These are phyloP conservation scores for Colletotrichum filicis DNA, from an alignment of 2,329 filamentous ascomycete genomes.

Conservation along the genomic window DNA sequence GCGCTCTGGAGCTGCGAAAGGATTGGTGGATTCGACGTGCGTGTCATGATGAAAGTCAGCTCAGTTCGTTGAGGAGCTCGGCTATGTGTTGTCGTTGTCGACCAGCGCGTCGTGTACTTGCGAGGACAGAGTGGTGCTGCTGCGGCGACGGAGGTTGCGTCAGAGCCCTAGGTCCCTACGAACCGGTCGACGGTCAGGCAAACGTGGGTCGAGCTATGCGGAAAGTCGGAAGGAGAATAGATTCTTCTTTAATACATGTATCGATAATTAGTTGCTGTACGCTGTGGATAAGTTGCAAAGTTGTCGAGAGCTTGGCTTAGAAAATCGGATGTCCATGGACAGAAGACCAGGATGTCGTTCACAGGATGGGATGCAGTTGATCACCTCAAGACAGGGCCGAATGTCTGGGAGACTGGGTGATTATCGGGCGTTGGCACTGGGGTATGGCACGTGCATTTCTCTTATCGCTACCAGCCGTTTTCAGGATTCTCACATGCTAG, in stretches of 20 bases:
- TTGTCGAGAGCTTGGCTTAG: not conserved
- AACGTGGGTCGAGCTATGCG: conserved; percentile 16
- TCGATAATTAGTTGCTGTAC: not conserved
- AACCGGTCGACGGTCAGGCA: conserved; percentile 26
- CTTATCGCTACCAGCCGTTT: conserved; percentile 23
- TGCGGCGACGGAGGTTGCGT: conserved; percentile 29
- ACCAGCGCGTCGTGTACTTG: conserved; percentile 25
- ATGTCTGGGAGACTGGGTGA: not conserved
- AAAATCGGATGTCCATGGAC: not conserved
- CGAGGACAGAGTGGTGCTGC: conserved; percentile 19
- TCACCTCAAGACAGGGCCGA: not conserved
- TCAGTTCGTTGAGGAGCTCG: conserved; percentile 5
- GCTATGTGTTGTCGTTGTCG: conserved; percentile 21
- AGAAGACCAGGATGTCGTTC: conserved; percentile 8
- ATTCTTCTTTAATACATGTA: not conserved
- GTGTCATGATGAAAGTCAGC: conserved; percentile 57
- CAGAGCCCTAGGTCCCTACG: conserved; percentile 31
- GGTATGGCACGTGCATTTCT: conserved; percentile 29
- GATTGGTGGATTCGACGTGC: conserved; percentile 62
- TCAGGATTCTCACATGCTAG: conserved; percentile 34
- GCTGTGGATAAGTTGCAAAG: not conserved
- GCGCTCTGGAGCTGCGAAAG: conserved; percentile 68
- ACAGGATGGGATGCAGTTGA: not conserved
- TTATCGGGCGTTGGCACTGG: conserved; percentile 12
- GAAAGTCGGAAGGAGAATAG: not conserved